A percentile compares a stretch with the other conserved stretches of the same genome.
Evolutionary conservation across 176 grass and related monocot species (phyloP).

Genomic region (Phyllostachys edulis): DNA sequence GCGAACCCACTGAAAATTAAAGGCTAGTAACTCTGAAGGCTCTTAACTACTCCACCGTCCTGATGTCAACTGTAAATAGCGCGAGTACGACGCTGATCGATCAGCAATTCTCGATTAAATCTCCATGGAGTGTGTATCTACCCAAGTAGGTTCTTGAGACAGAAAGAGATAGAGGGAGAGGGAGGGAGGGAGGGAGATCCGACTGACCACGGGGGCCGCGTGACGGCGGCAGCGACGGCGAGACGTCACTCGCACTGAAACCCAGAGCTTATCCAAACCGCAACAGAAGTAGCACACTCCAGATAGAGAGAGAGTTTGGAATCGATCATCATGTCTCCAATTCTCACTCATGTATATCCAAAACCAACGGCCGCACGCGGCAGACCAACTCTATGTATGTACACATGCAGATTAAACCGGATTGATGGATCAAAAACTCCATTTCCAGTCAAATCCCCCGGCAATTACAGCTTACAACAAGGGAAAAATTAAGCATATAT

Average conservation of each 20-base stretch:
- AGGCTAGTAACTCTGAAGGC: background rate
- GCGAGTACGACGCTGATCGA: background rate
- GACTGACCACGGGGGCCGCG: slow-evolving; percentile 17
- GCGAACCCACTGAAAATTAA: background rate
- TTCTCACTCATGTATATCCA: slow-evolving; percentile 8
- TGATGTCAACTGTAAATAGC: background rate
- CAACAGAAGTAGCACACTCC: background rate
- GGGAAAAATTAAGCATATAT: no score
- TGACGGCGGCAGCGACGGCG: slow-evolving; percentile 13
- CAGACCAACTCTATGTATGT: background rate
- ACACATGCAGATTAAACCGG: background rate
- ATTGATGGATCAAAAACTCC: slow-evolving; percentile 23
- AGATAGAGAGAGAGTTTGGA: background rate
- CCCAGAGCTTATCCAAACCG: slow-evolving; percentile 16
- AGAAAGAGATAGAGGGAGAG: no score
- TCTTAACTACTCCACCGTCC: no score
- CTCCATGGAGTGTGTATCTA: background rate
- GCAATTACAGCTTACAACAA: background rate
- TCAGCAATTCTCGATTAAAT: background rate
- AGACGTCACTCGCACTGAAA: background rate
- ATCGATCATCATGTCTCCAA: slow-evolving; percentile 22
- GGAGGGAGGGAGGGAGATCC: no score
- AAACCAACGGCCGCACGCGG: background rate
- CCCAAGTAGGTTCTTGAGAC: background rate
- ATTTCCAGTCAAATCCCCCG: background rate